These are phyloP conservation scores for Backusella sp. DNA, from an alignment of 192 early-diverging fungal species.

Conservation along the genomic window DNA sequence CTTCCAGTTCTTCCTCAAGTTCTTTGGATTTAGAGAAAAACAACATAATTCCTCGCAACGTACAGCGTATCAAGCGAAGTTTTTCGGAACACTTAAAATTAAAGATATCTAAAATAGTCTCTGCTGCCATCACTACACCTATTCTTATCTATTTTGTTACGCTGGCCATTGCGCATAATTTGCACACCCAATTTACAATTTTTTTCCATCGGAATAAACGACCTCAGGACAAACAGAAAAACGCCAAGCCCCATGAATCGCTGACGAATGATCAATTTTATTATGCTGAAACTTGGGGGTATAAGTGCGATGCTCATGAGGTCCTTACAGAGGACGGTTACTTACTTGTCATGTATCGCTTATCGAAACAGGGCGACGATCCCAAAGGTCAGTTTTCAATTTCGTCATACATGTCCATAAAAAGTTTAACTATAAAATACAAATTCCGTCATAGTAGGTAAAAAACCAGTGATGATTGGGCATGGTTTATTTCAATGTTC, in stretches of 20 bases:
- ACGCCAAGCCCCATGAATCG: neutral
- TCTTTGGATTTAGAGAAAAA: neutral
- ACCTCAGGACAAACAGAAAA: neutral
- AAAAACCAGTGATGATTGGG: slow-evolving; percentile 81
- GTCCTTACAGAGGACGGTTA: slow-evolving; percentile 27
- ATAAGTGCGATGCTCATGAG: slow-evolving; percentile 7
- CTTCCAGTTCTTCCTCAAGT: neutral
- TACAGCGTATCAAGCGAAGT: neutral
- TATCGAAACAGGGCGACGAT: neutral
- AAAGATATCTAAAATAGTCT: neutral
- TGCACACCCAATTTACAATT: neutral
- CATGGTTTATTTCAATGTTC: slow-evolving; percentile 94
- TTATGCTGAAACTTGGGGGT: slow-evolving; percentile 30
- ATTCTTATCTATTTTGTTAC: neutral
- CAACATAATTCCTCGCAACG: neutral
- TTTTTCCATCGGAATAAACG: neutral
- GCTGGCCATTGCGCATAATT: neutral
- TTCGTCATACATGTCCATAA: neutral
- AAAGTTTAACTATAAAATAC: neutral
- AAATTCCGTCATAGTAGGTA: slow-evolving; percentile 1
- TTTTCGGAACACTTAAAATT: neutral
- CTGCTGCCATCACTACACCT: neutral
- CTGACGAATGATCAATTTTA: slow-evolving; percentile 23
- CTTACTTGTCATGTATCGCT: slow-evolving; percentile 20
- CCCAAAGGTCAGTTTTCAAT: neutral